These are phyloP conservation scores for Neurospora sp. DNA, from an alignment of 495 filamentous ascomycete genomes.

Conservation along the genomic window DNA sequence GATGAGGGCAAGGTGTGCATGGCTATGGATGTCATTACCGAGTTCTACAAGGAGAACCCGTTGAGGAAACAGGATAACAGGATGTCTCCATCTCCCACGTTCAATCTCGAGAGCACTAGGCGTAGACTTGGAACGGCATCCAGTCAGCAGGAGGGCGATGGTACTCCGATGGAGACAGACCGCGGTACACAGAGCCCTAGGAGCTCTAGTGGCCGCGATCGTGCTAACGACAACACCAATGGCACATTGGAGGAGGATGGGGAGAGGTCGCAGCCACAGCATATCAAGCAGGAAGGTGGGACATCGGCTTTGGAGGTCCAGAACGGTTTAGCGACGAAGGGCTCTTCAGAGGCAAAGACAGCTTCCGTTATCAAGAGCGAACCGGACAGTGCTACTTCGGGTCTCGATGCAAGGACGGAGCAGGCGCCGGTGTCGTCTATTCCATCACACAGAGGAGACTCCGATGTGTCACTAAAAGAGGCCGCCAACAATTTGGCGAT, in stretches of 20 bases:
- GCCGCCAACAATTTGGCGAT: slow-evolving; percentile 35
- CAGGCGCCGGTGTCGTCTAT: slow-evolving; percentile 8
- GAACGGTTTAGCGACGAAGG: background rate
- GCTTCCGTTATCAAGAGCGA: slow-evolving; percentile 8
- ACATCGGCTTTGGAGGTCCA: background rate
- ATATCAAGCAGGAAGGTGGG: background rate
- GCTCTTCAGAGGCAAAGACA: background rate
- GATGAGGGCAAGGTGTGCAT: slow-evolving; percentile 50
- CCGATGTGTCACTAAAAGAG: slow-evolving; percentile 35
- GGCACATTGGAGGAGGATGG: background rate
- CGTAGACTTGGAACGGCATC: slow-evolving; percentile 22
- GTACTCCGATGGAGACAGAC: slow-evolving; percentile 13
- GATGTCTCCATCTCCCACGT: slow-evolving; percentile 33
- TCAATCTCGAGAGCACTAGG: slow-evolving; percentile 37
- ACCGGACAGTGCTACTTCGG: background rate
- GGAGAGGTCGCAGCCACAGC: background rate
- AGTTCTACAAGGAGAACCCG: slow-evolving; percentile 65
- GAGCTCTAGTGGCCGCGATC: background rate
- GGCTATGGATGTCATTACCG: slow-evolving; percentile 61
- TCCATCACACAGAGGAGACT: slow-evolving; percentile 28
- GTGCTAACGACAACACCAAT: background rate
- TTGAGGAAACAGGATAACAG: slow-evolving; percentile 33
- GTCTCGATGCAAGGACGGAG: background rate
- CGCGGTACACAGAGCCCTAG: slow-evolving; percentile 22
- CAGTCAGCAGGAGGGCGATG: slow-evolving; percentile 7